Evolutionary conservation across 495 filamentous ascomycete genomes (phyloP), one percentile per base, ranked within the genome.

Genomic region (Xylaria intraflava): DNA sequence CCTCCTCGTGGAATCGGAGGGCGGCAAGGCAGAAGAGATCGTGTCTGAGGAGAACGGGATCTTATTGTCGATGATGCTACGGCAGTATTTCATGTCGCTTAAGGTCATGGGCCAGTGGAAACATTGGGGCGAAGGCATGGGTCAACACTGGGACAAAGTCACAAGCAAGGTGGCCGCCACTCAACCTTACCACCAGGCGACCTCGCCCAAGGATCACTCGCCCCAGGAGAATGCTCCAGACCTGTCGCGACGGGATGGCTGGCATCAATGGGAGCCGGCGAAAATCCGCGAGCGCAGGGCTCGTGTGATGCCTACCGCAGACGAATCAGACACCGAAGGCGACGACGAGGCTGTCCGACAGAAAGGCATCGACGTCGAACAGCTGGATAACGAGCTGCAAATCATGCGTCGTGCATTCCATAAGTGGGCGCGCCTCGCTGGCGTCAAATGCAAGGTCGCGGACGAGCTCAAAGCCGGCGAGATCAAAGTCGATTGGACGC

Each of bases 71-170:
- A 88, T 83, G 53, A 83, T 96, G 53, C 72, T 96, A 20, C 81
- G 90, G 3, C 90, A 95, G 66, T 95, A 94, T 61, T 95, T 96
- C 64, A 80, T 92, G 74, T 85, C 82, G 10, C 71, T 94, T 16
- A 89, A 88, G 52, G 83, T 90, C 0, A 66, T 94, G 47, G 84
- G 87, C 2, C 77, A 77, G 58, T 95, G 90, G 90, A 76, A 76
- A 42, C 68, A 76, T 16, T 85, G 85, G 84, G 78, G 80, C 36
- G 64, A 57, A 2, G 59, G 68, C 6, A 72, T 89, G 56, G 70
- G 72, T 0, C 69, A 77, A 2, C 81, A 87, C 61, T 93, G 87
- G 82, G 66, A 65, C 23, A 55, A 65, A 5, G 78, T 92, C 1
- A 82, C 83, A 10, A 67, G 74, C 5, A 72, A 74, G 16, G 62